These are phyloP conservation scores for Porogramme epimiltina DNA, from an alignment of 1,284 basidiomycete genomes.

Conservation along the genomic window DNA sequence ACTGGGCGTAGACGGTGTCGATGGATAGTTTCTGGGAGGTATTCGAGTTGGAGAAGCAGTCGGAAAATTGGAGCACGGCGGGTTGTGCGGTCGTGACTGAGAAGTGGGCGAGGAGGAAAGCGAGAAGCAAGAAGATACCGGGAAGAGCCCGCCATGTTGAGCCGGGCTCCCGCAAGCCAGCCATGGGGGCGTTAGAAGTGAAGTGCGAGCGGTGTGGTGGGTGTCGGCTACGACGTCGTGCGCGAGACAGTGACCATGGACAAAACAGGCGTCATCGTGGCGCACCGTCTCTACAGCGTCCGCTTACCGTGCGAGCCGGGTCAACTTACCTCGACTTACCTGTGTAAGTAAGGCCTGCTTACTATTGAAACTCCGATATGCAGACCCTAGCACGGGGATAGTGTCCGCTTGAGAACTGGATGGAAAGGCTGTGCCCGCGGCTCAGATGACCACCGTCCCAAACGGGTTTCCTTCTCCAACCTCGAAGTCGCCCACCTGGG, in stretches of 20 bases:
- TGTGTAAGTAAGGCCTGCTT: background rate
- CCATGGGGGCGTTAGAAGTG: slow-evolving; percentile 22
- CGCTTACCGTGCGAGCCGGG: no score
- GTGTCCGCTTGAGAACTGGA: no score
- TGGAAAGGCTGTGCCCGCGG: no score
- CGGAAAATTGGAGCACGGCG: slow-evolving; percentile 36
- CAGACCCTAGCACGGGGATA: no score
- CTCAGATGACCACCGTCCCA: no score
- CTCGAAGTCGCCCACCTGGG: no score
- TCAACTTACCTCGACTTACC: background rate
- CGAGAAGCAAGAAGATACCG: slow-evolving; percentile 22
- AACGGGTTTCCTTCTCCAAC: no score
- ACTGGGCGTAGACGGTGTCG: slow-evolving; percentile 73
- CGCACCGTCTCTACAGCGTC: background rate
- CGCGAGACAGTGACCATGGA: slow-evolving; percentile 15
- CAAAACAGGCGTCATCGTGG: slow-evolving; percentile 19
- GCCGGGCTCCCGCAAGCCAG: slow-evolving; percentile 19
- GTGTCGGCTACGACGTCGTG: slow-evolving; percentile 14
- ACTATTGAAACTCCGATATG: background rate
- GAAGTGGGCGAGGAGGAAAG: slow-evolving; percentile 22
- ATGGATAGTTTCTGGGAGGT: slow-evolving; percentile 63
- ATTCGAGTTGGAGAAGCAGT: slow-evolving; percentile 60
- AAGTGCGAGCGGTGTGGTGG: slow-evolving; percentile 4
- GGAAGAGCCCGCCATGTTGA: slow-evolving; percentile 18
- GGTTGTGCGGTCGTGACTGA: slow-evolving; percentile 31